A percentile compares a stretch with the other conserved stretches of the same genome.
Evolutionary conservation across 768 basidiomycete species (phyloP).

Genomic region (Hypholoma fasciculare): DNA sequence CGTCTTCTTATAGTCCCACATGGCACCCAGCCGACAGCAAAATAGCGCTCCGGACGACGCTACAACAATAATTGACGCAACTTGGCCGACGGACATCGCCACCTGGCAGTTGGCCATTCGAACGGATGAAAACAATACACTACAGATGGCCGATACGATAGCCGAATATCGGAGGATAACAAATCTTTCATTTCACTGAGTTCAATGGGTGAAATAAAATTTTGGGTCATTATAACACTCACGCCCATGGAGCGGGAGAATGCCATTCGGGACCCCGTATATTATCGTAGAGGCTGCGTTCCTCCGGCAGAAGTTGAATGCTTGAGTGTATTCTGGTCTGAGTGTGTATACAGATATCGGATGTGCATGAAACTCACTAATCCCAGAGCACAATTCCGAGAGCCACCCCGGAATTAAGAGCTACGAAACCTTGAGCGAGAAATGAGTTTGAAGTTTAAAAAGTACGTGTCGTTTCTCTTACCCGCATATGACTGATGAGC

Average conservation of each 20-base stretch:
- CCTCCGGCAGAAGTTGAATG: slow-evolving; percentile 27
- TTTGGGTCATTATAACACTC: slow-evolving; percentile 4
- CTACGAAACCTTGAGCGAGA: slow-evolving; percentile 8
- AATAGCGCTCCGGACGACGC: slow-evolving; percentile 32
- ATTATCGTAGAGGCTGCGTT: slow-evolving; percentile 25
- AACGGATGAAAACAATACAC: slow-evolving; percentile 27
- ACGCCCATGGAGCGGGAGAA: slow-evolving; percentile 30
- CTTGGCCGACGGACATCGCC: slow-evolving; percentile 28
- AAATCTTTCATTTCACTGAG: slow-evolving; percentile 21
- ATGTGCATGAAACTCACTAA: slow-evolving; percentile 20
- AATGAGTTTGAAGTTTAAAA: not conserved
- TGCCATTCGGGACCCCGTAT: slow-evolving; percentile 24
- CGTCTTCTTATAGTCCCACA: slow-evolving; percentile 30
- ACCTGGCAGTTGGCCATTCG: slow-evolving; percentile 28
- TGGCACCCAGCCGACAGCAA: slow-evolving; percentile 30
- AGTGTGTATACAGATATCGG: not conserved
- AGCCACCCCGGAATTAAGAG: slow-evolving; percentile 27
- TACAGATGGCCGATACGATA: slow-evolving; percentile 26
- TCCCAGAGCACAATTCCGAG: slow-evolving; percentile 33
- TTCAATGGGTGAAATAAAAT: not conserved
- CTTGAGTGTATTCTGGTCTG: slow-evolving; percentile 11
- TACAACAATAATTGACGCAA: slow-evolving; percentile 27
- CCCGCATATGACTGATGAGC: slow-evolving; percentile 15
- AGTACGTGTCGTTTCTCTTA: not conserved
- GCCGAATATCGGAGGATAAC: slow-evolving; percentile 33